phyloP scores from a whole-genome alignment of 306 rosid genomes.

The Urtica urens region DNA sequence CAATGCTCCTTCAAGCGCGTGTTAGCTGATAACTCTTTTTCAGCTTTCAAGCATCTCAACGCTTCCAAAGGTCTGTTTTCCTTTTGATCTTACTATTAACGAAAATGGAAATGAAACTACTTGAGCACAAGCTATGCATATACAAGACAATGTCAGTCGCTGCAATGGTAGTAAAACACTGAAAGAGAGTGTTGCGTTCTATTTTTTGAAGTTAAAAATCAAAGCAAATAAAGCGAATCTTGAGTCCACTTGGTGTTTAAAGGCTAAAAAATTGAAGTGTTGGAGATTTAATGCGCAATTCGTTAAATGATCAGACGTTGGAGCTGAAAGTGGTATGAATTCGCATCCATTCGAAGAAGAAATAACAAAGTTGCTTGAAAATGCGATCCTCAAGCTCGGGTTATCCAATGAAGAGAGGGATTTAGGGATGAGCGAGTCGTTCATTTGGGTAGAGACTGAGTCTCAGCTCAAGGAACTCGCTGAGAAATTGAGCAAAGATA shows the following conservation, averaged over 20 bases:
- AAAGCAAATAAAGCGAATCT: no score
- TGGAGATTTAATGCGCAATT: not conserved
- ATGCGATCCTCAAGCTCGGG: slow-evolving; percentile 31
- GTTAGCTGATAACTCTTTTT: slow-evolving; percentile 60
- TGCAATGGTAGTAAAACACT: no score
- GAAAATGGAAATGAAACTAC: not conserved
- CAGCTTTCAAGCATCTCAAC: slow-evolving; percentile 57
- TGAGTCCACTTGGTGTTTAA: not conserved
- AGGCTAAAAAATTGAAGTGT: not conserved
- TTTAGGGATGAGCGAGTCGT: slow-evolving; percentile 35
- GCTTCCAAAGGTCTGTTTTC: not conserved
- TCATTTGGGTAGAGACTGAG: slow-evolving; percentile 66
- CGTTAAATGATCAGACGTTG: slow-evolving; percentile 4
- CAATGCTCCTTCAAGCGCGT: slow-evolving; percentile 63
- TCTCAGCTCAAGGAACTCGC: slow-evolving; percentile 43
- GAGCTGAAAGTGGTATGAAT: slow-evolving; percentile 36
- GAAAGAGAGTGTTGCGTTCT: no score
- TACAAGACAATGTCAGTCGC: no score
- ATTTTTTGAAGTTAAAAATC: no score
- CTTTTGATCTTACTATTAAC: not conserved
- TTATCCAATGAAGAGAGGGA: slow-evolving; percentile 24
- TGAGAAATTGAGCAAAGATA: slow-evolving; percentile 40
- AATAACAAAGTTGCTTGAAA: slow-evolving; percentile 34
- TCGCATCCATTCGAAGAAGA: slow-evolving; percentile 61
- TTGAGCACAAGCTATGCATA: no score